Percentiles rank a stretch among this genome's conserved stretches.
Conservation (phyloP, 176 grass and related monocot species). For the Bromus sterilis region DNA sequence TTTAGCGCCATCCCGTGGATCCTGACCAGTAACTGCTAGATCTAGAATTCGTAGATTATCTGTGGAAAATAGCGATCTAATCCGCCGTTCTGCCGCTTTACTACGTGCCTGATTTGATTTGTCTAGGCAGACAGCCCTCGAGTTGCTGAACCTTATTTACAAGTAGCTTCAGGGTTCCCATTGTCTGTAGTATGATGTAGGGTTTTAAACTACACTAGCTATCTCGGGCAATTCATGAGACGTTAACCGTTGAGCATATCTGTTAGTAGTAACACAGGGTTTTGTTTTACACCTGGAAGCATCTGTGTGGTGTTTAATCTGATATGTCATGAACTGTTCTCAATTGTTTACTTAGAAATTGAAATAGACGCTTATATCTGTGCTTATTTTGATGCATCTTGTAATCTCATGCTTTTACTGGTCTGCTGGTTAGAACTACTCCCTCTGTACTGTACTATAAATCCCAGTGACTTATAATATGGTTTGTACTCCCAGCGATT, state of each 20-base stretch:
- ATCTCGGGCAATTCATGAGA: not conserved
- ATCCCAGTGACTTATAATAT: too few relatives aligned
- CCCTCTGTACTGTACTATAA: too few relatives aligned
- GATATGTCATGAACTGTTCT: not conserved
- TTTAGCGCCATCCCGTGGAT: not conserved
- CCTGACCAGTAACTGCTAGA: not conserved
- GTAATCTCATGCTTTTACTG: not conserved
- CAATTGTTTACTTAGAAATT: not conserved
- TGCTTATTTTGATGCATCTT: not conserved
- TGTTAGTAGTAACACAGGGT: not conserved
- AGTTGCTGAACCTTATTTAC: not conserved
- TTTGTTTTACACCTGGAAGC: not conserved
- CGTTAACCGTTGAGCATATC: not conserved
- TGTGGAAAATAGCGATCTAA: not conserved
- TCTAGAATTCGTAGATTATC: not conserved
- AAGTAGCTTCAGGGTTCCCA: not conserved
- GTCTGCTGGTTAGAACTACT: not conserved
- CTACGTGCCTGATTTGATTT: not conserved
- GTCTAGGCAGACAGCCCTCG: not conserved
- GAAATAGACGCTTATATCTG: not conserved
- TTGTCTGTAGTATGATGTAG: not conserved
- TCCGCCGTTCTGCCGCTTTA: not conserved
- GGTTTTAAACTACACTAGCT: not conserved
- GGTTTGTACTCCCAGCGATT: too few relatives aligned
- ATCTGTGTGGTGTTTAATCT: not conserved